Evolutionary conservation across 2,329 filamentous ascomycete species (phyloP), one percentile per base, ranked within the genome.

Genomic region (Arthrocladium fulminans): DNA sequence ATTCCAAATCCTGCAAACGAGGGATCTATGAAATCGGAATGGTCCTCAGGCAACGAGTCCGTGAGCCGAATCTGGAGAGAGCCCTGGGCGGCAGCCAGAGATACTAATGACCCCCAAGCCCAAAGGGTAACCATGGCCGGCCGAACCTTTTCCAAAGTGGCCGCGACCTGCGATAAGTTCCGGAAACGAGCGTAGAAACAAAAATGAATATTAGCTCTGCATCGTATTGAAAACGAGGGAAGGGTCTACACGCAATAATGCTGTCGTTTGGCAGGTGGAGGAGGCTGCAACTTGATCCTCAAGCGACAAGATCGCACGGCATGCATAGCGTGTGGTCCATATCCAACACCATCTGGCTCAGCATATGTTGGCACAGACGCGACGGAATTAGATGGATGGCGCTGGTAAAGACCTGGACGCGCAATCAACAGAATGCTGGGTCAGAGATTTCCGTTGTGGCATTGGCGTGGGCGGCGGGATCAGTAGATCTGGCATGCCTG

Each of bases 1-100:
- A 75, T 74, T 38, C 73, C 72, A 50, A 75, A 73, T 49, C 72
- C 72, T 8, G 70, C 72, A 54, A 69, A 74, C 1, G 69, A 70
- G 7, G 67, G 65, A 55, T 66, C 61, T 49, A 74, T 54, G 23
- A 56, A 37, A 13, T 51, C 42, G 15, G 56, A 58, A 19, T 49
- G 53, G 38, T 50, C 54, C 20, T 27, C n/a, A 3, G 22, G 53
- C 41, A 47, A 47, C 50, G 25, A 53, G 54, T 44, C 32, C 30
- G 40, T 23, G 9, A 46, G 34, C 19, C 27, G 42, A 23, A 45
- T 15, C 32, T 39, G 34, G 13, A 45, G 34, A 5, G 23, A 30
- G 24, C 10, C n/a, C 25, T 50, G 48, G 32, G 48, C 48, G 34
- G 35, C 32, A 23, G 19, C 48, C n/a, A 50, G 5, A 3, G 41